Base-by-base conservation (phyloP, 2,329 filamentous ascomycete genomes). In the Exserohilum rostratum region DNA sequence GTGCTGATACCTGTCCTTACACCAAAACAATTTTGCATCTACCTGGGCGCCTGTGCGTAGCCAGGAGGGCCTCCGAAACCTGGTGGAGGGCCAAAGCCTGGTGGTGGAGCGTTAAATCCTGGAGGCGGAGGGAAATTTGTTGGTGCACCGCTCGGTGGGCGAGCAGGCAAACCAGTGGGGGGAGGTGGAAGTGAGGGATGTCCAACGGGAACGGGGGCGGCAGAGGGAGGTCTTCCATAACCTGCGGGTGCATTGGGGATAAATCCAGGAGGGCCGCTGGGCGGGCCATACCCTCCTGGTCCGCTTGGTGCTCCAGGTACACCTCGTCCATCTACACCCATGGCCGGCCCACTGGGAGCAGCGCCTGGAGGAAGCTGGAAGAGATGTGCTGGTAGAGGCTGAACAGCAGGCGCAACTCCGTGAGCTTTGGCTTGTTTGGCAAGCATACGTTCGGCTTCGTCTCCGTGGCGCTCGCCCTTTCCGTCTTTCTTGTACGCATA, bases 401-500 rank as follows among this genome's bases (percentile, higher is more conserved):
- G 90, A 2, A 87, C 84, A 62, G 92, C 89, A 31, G 92, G 90
- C 47, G 91, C 86, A 57, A 99, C 90, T 69, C 96, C 96, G 76
- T 97, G 91, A 73, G 93, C 93, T 78, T 93, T 93, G 53, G 93
- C 95, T 77, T 97, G 90, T 25, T 90, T 88, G 27, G 95, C 95
- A 42, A 99, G 85, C 80, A 91, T 90, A 70, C 95, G 84, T 78
- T 99, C 95, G 27, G 95, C 95, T 66, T 92, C 85, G 74, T 99
- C 95, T 67, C 95, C 95, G 73, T 99, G 95, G 54, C 95, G 84
- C 79, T 98, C 93, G 66, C 93, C 93, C 79, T 96, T 96, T 65
- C 95, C 95, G 70, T 99, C 95, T 78, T 98, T 98, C 83, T 99
- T 99, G 84, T 96, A 98, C 34, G 95, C 95, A 76, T 98, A 99